Evolutionary conservation across 495 filamentous ascomycete genomes (phyloP).

Genomic region (Mytilinidion resinicola): DNA sequence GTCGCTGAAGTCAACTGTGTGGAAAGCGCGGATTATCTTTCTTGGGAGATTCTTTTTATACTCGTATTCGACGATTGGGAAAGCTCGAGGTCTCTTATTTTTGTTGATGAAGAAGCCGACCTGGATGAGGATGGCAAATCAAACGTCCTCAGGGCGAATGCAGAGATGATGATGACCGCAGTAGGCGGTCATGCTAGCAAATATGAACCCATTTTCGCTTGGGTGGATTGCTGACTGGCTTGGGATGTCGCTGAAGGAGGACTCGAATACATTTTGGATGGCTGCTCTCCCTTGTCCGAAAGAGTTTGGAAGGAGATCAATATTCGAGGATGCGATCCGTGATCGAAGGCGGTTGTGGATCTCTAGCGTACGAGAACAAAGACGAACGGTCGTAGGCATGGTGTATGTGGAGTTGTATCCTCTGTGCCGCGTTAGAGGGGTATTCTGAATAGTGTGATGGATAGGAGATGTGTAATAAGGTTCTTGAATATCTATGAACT

Average conservation of each 20-base stretch:
- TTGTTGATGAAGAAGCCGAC: slow-evolving; percentile 48
- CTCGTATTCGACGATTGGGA: slow-evolving; percentile 40
- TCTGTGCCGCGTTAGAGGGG: too few species aligned
- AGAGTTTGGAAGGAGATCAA: too few species aligned
- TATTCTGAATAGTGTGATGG: too few species aligned
- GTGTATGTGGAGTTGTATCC: too few species aligned
- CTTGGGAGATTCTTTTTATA: slow-evolving; percentile 43
- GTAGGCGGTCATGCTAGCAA: slow-evolving; percentile 47
- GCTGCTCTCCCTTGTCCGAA: too few species aligned
- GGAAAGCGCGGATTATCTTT: slow-evolving; percentile 12
- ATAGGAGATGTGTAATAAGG: too few species aligned
- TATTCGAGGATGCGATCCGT: too few species aligned
- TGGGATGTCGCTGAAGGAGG: not conserved
- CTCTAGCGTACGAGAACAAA: too few species aligned
- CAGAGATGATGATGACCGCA: slow-evolving; percentile 49
- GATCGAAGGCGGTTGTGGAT: too few species aligned
- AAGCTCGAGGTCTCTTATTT: slow-evolving; percentile 42
- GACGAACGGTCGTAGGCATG: too few species aligned
- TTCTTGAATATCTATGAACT: too few species aligned
- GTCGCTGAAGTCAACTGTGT: slow-evolving; percentile 2
- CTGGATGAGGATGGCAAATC: slow-evolving; percentile 53
- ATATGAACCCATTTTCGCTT: slow-evolving; percentile 45
- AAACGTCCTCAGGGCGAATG: slow-evolving; percentile 57
- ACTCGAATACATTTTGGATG: not conserved
- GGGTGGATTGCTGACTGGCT: not conserved